These are phyloP conservation scores for Saccharomycopsis sp. DNA, from an alignment of 805 yeast species.

Conservation along the genomic window DNA sequence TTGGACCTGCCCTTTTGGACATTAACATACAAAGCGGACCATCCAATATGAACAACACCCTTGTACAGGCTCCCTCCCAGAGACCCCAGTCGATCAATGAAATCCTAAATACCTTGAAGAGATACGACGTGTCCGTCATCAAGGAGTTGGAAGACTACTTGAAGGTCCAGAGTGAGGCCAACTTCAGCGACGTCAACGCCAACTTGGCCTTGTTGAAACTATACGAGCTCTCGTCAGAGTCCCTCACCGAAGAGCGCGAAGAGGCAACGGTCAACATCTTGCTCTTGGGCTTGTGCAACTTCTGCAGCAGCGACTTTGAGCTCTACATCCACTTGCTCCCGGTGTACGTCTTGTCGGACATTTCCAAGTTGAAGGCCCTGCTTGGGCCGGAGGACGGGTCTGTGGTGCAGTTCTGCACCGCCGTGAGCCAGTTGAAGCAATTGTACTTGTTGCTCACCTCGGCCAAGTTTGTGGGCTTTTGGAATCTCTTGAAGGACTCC, in stretches of 20 bases:
- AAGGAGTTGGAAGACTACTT: slow-evolving; percentile 38
- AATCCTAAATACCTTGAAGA: slow-evolving; percentile 33
- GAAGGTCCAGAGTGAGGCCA: slow-evolving; percentile 30
- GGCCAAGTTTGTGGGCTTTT: slow-evolving; percentile 17
- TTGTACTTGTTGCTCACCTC: slow-evolving; percentile 16
- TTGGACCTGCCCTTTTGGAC: too few relatives aligned
- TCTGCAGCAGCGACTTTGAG: slow-evolving; percentile 35
- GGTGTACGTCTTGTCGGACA: slow-evolving; percentile 14
- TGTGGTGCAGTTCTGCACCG: slow-evolving; percentile 11
- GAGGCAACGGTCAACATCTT: slow-evolving; percentile 32
- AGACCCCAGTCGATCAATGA: slow-evolving; percentile 35
- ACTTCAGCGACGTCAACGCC: slow-evolving; percentile 34
- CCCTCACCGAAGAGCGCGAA: slow-evolving; percentile 30
- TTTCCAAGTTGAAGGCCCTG: not conserved
- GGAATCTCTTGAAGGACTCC: slow-evolving; percentile 17
- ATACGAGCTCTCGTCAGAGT: slow-evolving; percentile 31
- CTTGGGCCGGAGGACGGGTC: slow-evolving; percentile 4
- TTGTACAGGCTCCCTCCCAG: slow-evolving; percentile 28
- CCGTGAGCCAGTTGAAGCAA: slow-evolving; percentile 14
- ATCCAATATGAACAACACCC: slow-evolving; percentile 27
- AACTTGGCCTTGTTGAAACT: slow-evolving; percentile 39
- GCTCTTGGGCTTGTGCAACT: slow-evolving; percentile 34
- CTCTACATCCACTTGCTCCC: slow-evolving; percentile 39
- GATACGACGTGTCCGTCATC: slow-evolving; percentile 37
- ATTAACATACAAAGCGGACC: too few relatives aligned